Base-by-base conservation (phyloP, 2,329 filamentous ascomycete species). In the Cercospora janseana region DNA sequence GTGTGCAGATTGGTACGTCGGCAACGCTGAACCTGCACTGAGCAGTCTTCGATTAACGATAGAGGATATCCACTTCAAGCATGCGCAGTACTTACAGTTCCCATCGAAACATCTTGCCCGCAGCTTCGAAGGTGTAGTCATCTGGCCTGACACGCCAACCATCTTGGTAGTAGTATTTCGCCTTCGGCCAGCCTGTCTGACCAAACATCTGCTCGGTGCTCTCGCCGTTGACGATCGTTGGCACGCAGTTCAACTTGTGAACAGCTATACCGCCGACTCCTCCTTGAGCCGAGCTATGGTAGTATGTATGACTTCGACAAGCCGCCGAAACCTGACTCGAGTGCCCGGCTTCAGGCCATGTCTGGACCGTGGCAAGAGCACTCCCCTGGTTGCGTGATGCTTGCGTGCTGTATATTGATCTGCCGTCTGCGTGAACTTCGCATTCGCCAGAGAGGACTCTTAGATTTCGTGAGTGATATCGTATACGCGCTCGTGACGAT, bases 371-470 rank as follows among this genome's bases (percentile, higher is more conserved):
- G n/a, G n/a, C n/a, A n/a, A n/a, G n/a, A n/a, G n/a, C n/a, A n/a
- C n/a, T n/a, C n/a, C n/a, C n/a, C n/a, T n/a, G n/a, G n/a, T n/a
- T n/a, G n/a, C n/a, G n/a, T n/a, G n/a, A n/a, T n/a, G n/a, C 2
- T 47, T 47, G n/a, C n/a, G 34, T 31, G 16, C 15, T 20, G 15
- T 47, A 47, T 9, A 15, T 32, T 6, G 34, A 16, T 16, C 5
- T 13, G 10, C 44, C 44, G n/a, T 47, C 31, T 26, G 29, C 32
- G n/a, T 24, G 23, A 18, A 47, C 28, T 15, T 38, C 34, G 34
- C 40, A 47, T 12, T n/a, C 12, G 34, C 34, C 44, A n/a, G 32
- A 23, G 16, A 29, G n/a, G 15, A 18, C 15, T 13, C 16, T 29
- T 10, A 6, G 7, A 15, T 6, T 47, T 12, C 9, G 34, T 40